Conservation (phyloP, 768 basidiomycete species). For the Amylocystis lapponica region DNA sequence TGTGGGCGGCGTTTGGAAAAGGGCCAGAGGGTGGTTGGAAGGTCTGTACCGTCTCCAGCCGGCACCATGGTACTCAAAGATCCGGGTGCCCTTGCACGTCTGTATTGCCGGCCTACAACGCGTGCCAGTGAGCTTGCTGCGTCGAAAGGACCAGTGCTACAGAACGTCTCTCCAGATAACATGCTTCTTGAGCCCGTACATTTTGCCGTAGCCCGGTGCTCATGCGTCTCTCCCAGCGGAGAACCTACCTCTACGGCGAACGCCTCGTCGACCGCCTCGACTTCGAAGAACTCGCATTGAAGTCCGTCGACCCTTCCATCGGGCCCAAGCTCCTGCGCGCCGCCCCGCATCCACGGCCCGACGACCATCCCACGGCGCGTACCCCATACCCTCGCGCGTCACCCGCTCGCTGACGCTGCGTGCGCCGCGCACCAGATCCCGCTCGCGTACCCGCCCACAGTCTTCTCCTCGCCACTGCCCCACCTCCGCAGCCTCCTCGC, state of each 20-base stretch:
- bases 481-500: conserved; percentile 49
- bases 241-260: conserved; percentile 59
- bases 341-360: conserved; percentile 6
- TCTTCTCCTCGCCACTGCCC: conserved; percentile 27
- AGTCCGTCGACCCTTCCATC: conserved; percentile 63
- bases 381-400: not conserved
- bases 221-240: conserved; percentile 47
- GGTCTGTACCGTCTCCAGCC: conserved; percentile 36
- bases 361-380: conserved; percentile 9
- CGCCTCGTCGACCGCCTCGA: conserved; percentile 65
- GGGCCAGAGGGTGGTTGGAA: conserved; percentile 65
- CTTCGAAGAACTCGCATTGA: conserved; percentile 76
- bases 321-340: conserved; percentile 38
- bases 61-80: not conserved
- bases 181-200: too few species aligned
- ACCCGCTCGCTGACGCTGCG: not conserved
- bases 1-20: conserved; percentile 68
- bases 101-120: too few species aligned
- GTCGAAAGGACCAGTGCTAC: too few species aligned
- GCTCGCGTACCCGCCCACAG: conserved; percentile 45
- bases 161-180: too few species aligned
- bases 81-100: conserved; percentile 10
- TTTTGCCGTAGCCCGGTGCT: too few species aligned
- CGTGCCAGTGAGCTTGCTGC: too few species aligned
- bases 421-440: conserved; percentile 49